Evolutionary conservation across 2,329 filamentous ascomycete genomes (phyloP).

Genomic region (Diaporthe citriasiana): DNA sequence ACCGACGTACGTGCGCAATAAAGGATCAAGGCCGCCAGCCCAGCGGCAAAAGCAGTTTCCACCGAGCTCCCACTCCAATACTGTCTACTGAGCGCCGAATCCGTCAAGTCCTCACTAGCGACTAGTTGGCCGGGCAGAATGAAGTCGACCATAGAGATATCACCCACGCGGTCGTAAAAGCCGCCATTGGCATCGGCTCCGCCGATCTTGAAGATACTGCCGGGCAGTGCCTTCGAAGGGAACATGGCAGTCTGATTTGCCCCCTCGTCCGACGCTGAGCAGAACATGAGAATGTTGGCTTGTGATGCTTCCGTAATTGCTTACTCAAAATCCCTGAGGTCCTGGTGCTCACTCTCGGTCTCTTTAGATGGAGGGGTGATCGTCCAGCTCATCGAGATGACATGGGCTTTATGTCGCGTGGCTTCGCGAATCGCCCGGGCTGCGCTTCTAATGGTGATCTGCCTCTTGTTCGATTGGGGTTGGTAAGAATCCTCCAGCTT

Average conservation of each 20-base stretch:
- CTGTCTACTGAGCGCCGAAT: constrained; percentile 3
- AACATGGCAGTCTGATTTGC: constrained; percentile 41
- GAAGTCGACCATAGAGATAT: constrained; percentile 48
- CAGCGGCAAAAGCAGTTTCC: constrained; percentile 50
- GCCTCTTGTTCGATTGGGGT: constrained; percentile 42
- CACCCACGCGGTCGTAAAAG: constrained; percentile 44
- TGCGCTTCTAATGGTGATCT: constrained; percentile 48
- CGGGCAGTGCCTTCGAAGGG: constrained; percentile 38
- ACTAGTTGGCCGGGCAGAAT: constrained; percentile 50
- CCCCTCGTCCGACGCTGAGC: constrained; percentile 52
- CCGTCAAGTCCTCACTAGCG: constrained; percentile 35
- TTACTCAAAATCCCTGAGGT: constrained; percentile 45
- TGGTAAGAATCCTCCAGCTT: constrained; percentile 15
- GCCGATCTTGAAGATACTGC: constrained; percentile 48
- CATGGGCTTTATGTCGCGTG: constrained; percentile 50
- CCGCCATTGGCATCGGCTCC: constrained; percentile 46
- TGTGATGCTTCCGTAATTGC: constrained; percentile 48
- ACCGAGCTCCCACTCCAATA: constrained; percentile 46
- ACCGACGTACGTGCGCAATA: constrained; percentile 35
- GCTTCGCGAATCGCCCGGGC: constrained; percentile 52
- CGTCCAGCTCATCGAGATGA: constrained; percentile 57
- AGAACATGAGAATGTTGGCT: constrained; percentile 55
- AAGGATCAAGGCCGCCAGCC: constrained; percentile 50
- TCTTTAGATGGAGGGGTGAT: constrained; percentile 43
- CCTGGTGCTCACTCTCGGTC: constrained; percentile 35